phyloP scores from a whole-genome alignment of 2,329 filamentous ascomycete genomes.

The Penicillium paneum region DNA sequence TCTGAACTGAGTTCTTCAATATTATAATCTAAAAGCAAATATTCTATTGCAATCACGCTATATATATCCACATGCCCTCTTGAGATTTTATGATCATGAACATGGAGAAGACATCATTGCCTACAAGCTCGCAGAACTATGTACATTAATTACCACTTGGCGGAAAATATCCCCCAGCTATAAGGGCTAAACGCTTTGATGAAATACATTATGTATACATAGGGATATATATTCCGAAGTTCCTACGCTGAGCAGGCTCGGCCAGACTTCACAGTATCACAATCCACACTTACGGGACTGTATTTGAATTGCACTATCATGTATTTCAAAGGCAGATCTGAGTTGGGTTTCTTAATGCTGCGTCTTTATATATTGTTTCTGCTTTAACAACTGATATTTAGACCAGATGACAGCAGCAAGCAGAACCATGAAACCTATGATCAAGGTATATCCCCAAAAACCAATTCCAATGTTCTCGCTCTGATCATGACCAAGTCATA shows the following conservation, averaged over 20 bases:
- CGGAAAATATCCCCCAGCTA: no score
- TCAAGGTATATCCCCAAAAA: constrained; percentile 17
- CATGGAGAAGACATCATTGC: no score
- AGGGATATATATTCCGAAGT: no score
- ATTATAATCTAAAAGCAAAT: constrained; percentile 1
- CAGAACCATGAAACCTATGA: constrained; percentile 27
- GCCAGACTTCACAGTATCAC: neutral
- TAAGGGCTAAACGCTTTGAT: no score
- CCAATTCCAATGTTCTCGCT: neutral
- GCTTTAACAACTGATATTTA: constrained; percentile 9
- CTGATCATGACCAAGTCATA: constrained; percentile 33
- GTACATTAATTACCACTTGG: no score
- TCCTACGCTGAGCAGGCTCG: no score
- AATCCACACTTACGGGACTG: no score
- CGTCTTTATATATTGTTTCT: neutral
- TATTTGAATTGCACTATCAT: neutral
- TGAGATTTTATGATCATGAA: no score
- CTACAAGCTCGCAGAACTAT: no score
- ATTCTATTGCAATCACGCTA: neutral
- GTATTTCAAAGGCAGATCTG: neutral
- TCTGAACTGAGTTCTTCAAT: neutral
- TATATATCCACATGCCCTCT: neutral
- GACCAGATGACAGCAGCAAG: constrained; percentile 23
- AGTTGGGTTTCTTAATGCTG: constrained; percentile 1
- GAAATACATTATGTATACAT: no score